These are phyloP conservation scores for Emydomyces testavorans DNA, from an alignment of 2,329 filamentous ascomycete genomes.

Conservation along the genomic window DNA sequence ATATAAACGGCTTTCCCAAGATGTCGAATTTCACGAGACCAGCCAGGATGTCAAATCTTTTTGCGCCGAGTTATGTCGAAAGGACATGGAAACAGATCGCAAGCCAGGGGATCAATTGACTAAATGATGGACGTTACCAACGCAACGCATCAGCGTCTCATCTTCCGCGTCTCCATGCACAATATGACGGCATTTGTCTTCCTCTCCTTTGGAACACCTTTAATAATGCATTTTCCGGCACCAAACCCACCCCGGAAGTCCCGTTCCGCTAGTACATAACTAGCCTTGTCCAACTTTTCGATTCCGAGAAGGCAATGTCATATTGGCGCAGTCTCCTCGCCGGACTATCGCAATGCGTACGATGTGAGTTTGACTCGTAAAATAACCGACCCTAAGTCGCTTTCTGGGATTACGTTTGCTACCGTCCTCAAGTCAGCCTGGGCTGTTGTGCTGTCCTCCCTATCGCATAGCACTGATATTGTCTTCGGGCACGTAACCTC, in stretches of 20 bases:
- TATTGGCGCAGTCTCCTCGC: background rate
- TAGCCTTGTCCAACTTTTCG: background rate
- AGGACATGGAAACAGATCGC: slow-evolving; percentile 46
- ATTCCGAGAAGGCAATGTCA: background rate
- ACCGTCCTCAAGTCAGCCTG: background rate
- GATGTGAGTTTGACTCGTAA: background rate
- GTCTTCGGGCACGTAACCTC: slow-evolving; percentile 1
- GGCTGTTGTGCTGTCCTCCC: background rate
- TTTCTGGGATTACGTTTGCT: background rate
- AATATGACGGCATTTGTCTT: slow-evolving; percentile 53
- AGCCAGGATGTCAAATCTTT: slow-evolving; percentile 43
- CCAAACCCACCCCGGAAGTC: background rate
- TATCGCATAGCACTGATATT: background rate
- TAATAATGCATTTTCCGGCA: background rate
- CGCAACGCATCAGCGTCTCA: slow-evolving; percentile 21
- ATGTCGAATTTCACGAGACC: slow-evolving; percentile 41
- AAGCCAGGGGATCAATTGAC: slow-evolving; percentile 51
- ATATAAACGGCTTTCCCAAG: slow-evolving; percentile 42
- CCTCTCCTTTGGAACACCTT: slow-evolving; percentile 25
- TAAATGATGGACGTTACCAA: slow-evolving; percentile 39
- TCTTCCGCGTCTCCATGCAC: slow-evolving; percentile 53
- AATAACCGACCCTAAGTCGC: background rate
- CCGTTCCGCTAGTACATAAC: background rate
- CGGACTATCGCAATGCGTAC: background rate
- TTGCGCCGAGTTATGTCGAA: slow-evolving; percentile 41